Evolutionary conservation across 768 basidiomycete species (phyloP).

Genomic region (Termitomyces sp.): DNA sequence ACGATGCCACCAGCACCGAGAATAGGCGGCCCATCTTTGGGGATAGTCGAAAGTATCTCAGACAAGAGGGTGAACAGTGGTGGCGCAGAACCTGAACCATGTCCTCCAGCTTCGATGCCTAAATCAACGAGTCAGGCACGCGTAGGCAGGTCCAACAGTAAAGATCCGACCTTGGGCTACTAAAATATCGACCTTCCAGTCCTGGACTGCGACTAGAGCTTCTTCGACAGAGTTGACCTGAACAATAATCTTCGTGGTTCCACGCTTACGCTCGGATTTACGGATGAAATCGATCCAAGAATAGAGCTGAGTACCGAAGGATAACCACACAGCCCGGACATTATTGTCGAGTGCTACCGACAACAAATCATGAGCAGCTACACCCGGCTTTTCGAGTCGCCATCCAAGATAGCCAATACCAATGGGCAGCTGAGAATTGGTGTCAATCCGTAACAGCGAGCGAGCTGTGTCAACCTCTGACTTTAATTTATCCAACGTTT

Average conservation of each 20-base stretch:
- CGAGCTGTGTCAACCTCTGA: constrained; percentile 53
- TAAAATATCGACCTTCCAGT: constrained; percentile 70
- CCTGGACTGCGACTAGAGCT: constrained; percentile 50
- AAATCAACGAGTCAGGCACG: constrained; percentile 5
- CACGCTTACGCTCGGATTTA: constrained; percentile 39
- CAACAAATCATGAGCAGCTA: constrained; percentile 36
- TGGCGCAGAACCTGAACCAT: constrained; percentile 52
- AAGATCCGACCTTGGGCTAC: constrained; percentile 64
- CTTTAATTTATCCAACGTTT: constrained; percentile 35
- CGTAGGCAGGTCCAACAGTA: not conserved
- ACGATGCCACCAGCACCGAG: constrained; percentile 74
- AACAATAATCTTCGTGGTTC: constrained; percentile 52
- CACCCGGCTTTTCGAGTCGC: constrained; percentile 51
- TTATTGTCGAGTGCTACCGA: constrained; percentile 44
- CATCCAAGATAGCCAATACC: constrained; percentile 76
- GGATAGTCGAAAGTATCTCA: constrained; percentile 39
- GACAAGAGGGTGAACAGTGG: constrained; percentile 60
- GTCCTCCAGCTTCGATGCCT: constrained; percentile 82
- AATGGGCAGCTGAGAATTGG: constrained; percentile 41
- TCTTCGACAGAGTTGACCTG: constrained; percentile 59
- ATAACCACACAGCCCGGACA: constrained; percentile 68
- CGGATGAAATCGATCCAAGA: constrained; percentile 61
- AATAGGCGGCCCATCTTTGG: constrained; percentile 41
- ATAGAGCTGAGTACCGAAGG: constrained; percentile 56
- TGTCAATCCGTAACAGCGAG: constrained; percentile 27